Evolutionary conservation across 768 basidiomycete species (phyloP).

Genomic region (Chiua virens): DNA sequence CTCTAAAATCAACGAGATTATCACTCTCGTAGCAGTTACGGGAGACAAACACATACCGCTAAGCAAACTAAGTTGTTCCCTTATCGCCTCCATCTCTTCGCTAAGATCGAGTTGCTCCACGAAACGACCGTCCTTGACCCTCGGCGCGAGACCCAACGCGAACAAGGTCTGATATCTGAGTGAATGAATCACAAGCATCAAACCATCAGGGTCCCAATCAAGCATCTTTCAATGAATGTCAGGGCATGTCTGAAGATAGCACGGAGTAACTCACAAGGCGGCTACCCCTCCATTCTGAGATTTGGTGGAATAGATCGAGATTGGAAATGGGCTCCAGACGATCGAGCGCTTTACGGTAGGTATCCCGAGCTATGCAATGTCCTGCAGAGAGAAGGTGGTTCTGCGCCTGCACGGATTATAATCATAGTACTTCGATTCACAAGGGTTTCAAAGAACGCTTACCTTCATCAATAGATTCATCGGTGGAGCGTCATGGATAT

Average conservation of each 20-base stretch:
- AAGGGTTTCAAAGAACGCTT: no score
- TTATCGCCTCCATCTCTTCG: slow-evolving; percentile 8
- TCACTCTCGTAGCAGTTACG: no score
- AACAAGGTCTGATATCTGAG: slow-evolving; percentile 9
- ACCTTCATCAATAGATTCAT: no score
- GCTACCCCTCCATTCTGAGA: background rate
- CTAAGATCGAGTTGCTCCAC: background rate
- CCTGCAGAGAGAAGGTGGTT: no score
- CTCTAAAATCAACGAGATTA: slow-evolving; percentile 3
- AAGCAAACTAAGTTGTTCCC: slow-evolving; percentile 8
- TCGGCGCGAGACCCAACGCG: background rate
- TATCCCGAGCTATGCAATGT: no score
- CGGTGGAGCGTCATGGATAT: no score
- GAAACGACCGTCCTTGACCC: background rate
- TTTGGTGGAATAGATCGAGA: background rate
- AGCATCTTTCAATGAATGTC: slow-evolving; percentile 10
- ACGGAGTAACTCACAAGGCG: slow-evolving; percentile 2
- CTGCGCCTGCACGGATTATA: no score
- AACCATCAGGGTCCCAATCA: slow-evolving; percentile 4
- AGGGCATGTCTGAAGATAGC: background rate
- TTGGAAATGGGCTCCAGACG: background rate
- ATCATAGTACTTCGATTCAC: no score
- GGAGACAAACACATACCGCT: slow-evolving; percentile 4
- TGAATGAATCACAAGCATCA: slow-evolving; percentile 8
- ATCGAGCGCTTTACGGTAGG: no score